Conservation (phyloP, 331 rosid species). For the Rosa hybrid region DNA sequence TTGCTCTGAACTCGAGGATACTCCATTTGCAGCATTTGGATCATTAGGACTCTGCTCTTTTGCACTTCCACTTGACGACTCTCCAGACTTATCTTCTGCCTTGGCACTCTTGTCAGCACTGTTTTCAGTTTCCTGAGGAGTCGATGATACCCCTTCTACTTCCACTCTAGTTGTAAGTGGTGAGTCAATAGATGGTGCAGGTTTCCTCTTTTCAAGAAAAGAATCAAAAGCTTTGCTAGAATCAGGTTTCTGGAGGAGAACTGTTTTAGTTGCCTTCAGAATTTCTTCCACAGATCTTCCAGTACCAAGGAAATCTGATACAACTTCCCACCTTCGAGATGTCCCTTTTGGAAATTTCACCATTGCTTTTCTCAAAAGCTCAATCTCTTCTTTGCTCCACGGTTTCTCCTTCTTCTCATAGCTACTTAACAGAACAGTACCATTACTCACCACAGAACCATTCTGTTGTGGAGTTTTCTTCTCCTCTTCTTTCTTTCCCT, state of each 20-base stretch:
- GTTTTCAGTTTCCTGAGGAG: slow-evolving; percentile 35
- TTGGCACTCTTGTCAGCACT: slow-evolving; percentile 31
- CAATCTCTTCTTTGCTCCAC: slow-evolving; percentile 92
- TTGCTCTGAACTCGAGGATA: slow-evolving; percentile 58
- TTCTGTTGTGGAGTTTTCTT: slow-evolving; percentile 44
- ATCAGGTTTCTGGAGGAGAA: slow-evolving; percentile 97
- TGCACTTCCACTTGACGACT: slow-evolving; percentile 35
- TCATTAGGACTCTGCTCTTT: slow-evolving; percentile 41
- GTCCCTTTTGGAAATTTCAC: slow-evolving; percentile 93
- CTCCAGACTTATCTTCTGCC: slow-evolving; percentile 33
- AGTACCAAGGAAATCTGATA: slow-evolving; percentile 91
- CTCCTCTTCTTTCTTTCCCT: slow-evolving; percentile 43
- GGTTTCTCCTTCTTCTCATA: slow-evolving; percentile 89
- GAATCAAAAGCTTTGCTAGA: slow-evolving; percentile 86
- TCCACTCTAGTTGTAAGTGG: slow-evolving; percentile 91
- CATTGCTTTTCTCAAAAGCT: slow-evolving; percentile 80
- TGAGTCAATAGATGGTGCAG: slow-evolving; percentile 75
- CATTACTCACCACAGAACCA: slow-evolving; percentile 62
- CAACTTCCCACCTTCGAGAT: slow-evolving; percentile 95
- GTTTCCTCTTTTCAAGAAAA: slow-evolving; percentile 94
- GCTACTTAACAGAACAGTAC: slow-evolving; percentile 42
- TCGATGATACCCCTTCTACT: slow-evolving; percentile 48
- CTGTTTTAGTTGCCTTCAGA: slow-evolving; percentile 90
- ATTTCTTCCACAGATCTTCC: slow-evolving; percentile 95
- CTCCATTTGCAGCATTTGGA: slow-evolving; percentile 53